phyloP scores from a whole-genome alignment of 129 eudicot genomes.

The Scalesia atractyloides region DNA sequence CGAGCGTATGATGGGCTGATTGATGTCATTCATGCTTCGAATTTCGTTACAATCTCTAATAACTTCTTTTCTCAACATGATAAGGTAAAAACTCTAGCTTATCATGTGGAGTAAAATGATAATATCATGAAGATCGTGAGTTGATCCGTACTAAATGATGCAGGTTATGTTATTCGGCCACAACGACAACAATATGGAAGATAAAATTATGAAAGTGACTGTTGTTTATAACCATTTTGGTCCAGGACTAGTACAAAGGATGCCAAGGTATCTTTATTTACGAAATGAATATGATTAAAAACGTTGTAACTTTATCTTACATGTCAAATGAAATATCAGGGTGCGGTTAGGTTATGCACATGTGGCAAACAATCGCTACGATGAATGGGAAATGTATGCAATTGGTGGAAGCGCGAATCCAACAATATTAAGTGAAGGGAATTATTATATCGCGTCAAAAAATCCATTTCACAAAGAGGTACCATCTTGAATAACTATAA shows the following conservation, averaged over 20 bases:
- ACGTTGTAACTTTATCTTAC: conserved; percentile 7
- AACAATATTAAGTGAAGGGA: conserved; percentile 61
- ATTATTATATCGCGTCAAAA: conserved; percentile 49
- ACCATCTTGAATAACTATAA: background rate
- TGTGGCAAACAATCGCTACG: conserved; percentile 58
- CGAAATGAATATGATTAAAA: background rate
- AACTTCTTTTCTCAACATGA: conserved; percentile 64
- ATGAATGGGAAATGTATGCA: conserved; percentile 56
- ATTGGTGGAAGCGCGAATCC: conserved; percentile 64
- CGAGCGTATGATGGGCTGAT: conserved; percentile 63
- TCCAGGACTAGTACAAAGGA: conserved; percentile 61
- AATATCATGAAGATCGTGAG: background rate
- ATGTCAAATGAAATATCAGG: conserved; percentile 22
- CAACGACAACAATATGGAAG: conserved; percentile 47
- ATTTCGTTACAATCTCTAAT: conserved; percentile 56
- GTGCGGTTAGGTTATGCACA: conserved; percentile 60
- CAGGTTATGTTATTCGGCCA: conserved; percentile 79
- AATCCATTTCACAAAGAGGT: conserved; percentile 35
- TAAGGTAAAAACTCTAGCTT: conserved; percentile 36
- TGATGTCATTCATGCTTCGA: conserved; percentile 66
- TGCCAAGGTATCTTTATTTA: conserved; percentile 55
- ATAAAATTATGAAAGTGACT: conserved; percentile 62
- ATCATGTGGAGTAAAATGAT: background rate
- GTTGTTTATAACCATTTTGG: conserved; percentile 69
- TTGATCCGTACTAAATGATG: background rate